phyloP scores from a whole-genome alignment of 768 basidiomycete genomes.

The Ephemerocybe angulata region DNA sequence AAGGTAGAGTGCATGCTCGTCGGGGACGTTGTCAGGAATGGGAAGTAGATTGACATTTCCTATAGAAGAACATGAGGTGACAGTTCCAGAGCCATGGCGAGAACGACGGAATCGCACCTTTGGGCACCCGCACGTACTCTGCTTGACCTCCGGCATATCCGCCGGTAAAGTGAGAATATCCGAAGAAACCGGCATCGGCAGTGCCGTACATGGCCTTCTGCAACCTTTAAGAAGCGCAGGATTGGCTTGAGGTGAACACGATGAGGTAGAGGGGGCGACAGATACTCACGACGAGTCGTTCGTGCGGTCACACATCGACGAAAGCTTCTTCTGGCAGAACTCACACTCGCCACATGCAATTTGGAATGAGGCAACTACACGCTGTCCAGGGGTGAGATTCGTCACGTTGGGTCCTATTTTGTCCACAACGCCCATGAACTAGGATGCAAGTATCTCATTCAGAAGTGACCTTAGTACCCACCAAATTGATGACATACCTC shows the following conservation, averaged over 20 bases:
- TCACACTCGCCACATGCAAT: slow-evolving; percentile 70
- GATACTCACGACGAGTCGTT: slow-evolving; percentile 55
- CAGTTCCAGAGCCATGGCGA: background rate
- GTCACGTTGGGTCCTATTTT: slow-evolving; percentile 62
- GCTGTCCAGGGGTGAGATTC: slow-evolving; percentile 57
- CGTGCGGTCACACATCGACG: slow-evolving; percentile 71
- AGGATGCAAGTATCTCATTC: too few species aligned
- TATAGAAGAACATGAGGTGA: background rate
- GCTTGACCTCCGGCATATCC: slow-evolving; percentile 75
- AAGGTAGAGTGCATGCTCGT: slow-evolving; percentile 58
- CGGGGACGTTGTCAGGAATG: slow-evolving; percentile 58
- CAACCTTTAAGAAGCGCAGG: slow-evolving; percentile 28
- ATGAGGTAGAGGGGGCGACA: background rate
- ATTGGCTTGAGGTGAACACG: background rate
- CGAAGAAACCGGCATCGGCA: slow-evolving; percentile 68
- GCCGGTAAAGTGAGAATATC: slow-evolving; percentile 68
- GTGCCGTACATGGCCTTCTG: slow-evolving; percentile 62
- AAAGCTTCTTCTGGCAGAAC: slow-evolving; percentile 71
- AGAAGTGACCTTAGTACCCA: too few species aligned
- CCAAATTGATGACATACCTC: too few species aligned
- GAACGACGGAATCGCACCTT: slow-evolving; percentile 25
- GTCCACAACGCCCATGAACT: slow-evolving; percentile 70
- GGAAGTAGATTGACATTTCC: slow-evolving; percentile 66
- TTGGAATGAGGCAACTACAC: slow-evolving; percentile 79
- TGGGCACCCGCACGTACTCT: slow-evolving; percentile 70